Conservation (phyloP, 164 flowering plant species). For the Stephania cephalantha region DNA sequence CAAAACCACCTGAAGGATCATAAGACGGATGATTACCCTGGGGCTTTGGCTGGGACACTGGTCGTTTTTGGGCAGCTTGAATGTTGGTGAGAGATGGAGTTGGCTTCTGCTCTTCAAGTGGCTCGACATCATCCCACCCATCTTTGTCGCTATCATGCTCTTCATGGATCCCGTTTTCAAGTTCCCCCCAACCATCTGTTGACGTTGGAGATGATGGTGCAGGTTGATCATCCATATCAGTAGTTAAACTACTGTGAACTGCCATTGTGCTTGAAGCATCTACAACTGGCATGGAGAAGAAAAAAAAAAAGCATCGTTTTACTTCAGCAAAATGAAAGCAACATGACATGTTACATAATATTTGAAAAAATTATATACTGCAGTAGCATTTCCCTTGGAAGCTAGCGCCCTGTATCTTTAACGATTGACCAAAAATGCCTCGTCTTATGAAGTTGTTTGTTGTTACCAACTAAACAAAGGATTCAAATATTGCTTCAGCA, state of each 20-base stretch:
- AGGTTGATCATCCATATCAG: constrained; percentile 48
- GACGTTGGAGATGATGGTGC: constrained; percentile 74
- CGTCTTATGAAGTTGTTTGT: neutral
- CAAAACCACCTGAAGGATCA: neutral
- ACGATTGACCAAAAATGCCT: neutral
- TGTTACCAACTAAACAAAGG: neutral
- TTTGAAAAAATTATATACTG: neutral
- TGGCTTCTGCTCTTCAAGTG: constrained; percentile 76
- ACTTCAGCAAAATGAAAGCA: neutral
- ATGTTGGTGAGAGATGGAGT: constrained; percentile 74
- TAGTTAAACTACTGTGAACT: constrained; percentile 28
- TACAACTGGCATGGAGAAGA: constrained; percentile 24
- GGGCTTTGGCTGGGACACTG: constrained; percentile 66
- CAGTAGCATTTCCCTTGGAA: neutral
- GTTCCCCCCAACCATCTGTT: constrained; percentile 98
- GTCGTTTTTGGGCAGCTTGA: constrained; percentile 90
- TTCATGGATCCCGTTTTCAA: constrained; percentile 72
- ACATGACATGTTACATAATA: neutral
- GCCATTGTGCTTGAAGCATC: constrained; percentile 38
- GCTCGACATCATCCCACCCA: constrained; percentile 95
- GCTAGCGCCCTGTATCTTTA: neutral
- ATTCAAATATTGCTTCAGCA: neutral
- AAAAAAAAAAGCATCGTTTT: neutral
- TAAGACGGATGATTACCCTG: constrained; percentile 39
- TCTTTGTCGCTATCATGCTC: constrained; percentile 68